Base-by-base conservation (phyloP, 2,329 filamentous ascomycete species). In the Hypoxylon sp. region DNA sequence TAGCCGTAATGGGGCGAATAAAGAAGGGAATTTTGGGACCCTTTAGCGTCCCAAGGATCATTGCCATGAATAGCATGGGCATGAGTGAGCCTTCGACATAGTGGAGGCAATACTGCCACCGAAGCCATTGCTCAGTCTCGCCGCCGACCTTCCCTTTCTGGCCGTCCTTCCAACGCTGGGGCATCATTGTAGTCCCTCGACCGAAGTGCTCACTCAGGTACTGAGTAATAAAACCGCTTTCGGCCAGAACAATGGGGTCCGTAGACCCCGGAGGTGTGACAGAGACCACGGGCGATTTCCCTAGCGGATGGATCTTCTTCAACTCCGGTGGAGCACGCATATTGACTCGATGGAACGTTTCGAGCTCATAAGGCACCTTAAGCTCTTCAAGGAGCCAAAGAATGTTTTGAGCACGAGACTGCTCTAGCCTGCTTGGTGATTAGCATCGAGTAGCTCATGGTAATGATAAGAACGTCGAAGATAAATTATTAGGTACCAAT, bases 311-410 rank as follows among this genome's bases (percentile, higher is more conserved):
- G 40, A 97, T 82, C 70, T 93, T 85, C 76, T 92, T 90, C 50
- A 98, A 86, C 75, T 92, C 91, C 0, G 89, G 83, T 2, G 93
- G 93, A 0, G 95, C 95, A n/a, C 92, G 84, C 74, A 84, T 76
- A 61, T 81, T 82, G 70, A 84, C 78, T 59, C 95, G 91, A 79
- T 93, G 93, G 85, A 92, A 96, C 60, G 91, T 86, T 76, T 95
- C 89, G 64, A 98, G 82, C 69, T 95, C 89, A 81, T 97, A 97
- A 30, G 91, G 86, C 35, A 97, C 80, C 48, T 91, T 86, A 69
- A 96, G 89, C 80, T 95, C 93, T 78, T 96, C 92, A 48, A 97
- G 87, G 6, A 97, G 89, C 92, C 93, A 97, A 49, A 96, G 83
- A 65, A 95, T 91, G 69, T 93, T 90, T 80, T 97, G 93, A 11